Evolutionary conservation across 371 early-diverging fungal species (phyloP).

Genomic region (Mortierella sp.): DNA sequence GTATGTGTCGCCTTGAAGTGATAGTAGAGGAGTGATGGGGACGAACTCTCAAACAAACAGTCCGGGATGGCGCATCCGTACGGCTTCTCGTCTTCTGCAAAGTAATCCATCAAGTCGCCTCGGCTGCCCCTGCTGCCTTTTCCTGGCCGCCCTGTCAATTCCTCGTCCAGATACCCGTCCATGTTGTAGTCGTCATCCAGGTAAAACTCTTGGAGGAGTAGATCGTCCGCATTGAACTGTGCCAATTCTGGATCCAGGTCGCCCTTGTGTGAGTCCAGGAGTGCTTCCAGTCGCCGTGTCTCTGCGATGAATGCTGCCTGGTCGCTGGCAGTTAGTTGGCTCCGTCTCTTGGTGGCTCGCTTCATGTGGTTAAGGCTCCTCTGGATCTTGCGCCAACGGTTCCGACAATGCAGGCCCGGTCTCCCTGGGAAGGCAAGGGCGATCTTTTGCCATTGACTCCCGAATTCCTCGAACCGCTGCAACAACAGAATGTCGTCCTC

Average conservation of each 20-base stretch:
- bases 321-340: conserved; percentile 41
- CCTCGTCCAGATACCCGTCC: background rate
- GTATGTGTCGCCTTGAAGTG: conserved; percentile 79
- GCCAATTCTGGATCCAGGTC: conserved; percentile 88
- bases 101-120: conserved; percentile 16
- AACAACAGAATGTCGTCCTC: conserved; percentile 79
- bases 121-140: conserved; percentile 24
- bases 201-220: conserved; percentile 32
- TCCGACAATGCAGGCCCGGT: conserved; percentile 86
- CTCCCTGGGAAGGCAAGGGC: conserved; percentile 82
- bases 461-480: conserved; percentile 76
- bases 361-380: conserved; percentile 71
- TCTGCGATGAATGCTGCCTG: conserved; percentile 21
- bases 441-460: conserved; percentile 89
- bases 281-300: conserved; percentile 12
- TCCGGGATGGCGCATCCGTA: conserved; percentile 79
- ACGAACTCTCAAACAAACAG: conserved; percentile 71
- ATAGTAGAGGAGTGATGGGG: conserved; percentile 72
- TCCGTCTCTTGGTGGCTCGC: conserved; percentile 56
- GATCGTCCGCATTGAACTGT: conserved; percentile 65
- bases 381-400: conserved; percentile 85
- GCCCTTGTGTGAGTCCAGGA: conserved; percentile 81
- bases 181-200: conserved; percentile 47
- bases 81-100: conserved; percentile 62
- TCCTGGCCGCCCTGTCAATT: conserved; percentile 21